Percentiles rank a stretch among this genome's conserved stretches.
phyloP scores from a whole-genome alignment of 441 rosid species.

The Syzygium syzygioides region DNA sequence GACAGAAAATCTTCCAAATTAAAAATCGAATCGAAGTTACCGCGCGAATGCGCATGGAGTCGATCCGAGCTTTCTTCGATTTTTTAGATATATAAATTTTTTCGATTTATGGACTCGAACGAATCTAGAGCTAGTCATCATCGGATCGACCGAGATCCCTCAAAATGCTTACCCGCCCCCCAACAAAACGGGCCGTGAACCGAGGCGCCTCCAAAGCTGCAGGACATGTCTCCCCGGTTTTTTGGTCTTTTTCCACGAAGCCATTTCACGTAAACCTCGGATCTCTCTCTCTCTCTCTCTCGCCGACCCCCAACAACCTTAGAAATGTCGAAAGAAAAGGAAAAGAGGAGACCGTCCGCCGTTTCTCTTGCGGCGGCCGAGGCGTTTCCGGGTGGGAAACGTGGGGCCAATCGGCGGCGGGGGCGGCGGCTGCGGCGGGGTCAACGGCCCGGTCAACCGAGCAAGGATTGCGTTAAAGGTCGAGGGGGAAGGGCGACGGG shows the following conservation, averaged over 20 bases:
- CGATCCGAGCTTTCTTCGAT: not conserved
- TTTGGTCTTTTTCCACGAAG: not conserved
- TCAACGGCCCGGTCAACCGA: not conserved
- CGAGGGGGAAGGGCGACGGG: too few relatives aligned
- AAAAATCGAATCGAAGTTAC: not conserved
- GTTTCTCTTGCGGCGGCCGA: too few relatives aligned
- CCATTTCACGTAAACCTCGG: not conserved
- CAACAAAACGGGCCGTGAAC: not conserved
- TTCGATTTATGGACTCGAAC: not conserved
- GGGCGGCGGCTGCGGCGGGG: not conserved
- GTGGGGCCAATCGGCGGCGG: not conserved
- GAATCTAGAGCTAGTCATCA: not conserved
- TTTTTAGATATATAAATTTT: too few relatives aligned
- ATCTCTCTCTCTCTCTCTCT: not conserved
- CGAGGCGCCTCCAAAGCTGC: not conserved
- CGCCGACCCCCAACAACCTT: not conserved
- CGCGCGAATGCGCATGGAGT: accelerated
- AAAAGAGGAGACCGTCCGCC: too few relatives aligned
- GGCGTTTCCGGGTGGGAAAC: not conserved
- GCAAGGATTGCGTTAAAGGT: not conserved
- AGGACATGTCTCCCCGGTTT: not conserved
- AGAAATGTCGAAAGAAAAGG: too few relatives aligned
- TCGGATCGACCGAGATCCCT: not conserved
- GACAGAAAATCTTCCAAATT: not conserved
- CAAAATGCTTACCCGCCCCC: not conserved